Percentiles rank a stretch among this genome's conserved stretches.
These are phyloP conservation scores for Mortierella claussenii DNA, from an alignment of 192 early-diverging fungal genomes.

Conservation along the genomic window DNA sequence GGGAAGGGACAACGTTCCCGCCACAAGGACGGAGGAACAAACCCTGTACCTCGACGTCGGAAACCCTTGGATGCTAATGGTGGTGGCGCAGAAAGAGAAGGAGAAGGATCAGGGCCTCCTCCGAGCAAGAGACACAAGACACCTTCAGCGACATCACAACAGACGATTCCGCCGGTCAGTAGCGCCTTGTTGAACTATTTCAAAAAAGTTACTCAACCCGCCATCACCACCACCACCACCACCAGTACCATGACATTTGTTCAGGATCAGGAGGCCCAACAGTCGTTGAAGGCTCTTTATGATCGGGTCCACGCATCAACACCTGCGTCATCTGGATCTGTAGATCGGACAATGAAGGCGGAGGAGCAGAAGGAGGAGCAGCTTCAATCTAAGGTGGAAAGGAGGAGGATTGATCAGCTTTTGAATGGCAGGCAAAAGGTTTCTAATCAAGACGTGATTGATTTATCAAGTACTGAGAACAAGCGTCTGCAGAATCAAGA, in stretches of 20 bases:
- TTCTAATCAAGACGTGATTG: no score
- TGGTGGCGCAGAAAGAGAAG: no score
- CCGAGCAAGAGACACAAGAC: conserved; percentile 22
- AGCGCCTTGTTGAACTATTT: conserved; percentile 18
- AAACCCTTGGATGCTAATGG: neutral
- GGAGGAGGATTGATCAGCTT: neutral
- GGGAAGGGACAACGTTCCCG: conserved; percentile 1
- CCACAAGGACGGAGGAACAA: no score
- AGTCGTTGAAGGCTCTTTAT: neutral
- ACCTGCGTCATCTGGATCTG: neutral
- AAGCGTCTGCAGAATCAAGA: neutral
- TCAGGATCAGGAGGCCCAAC: neutral
- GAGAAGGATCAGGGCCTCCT: no score
- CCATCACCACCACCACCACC: neutral
- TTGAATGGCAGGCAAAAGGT: neutral
- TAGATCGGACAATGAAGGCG: neutral
- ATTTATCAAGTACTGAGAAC: neutral
- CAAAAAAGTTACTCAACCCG: neutral
- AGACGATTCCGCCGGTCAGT: neutral
- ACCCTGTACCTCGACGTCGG: neutral
- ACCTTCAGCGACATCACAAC: neutral
- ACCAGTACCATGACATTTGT: neutral
- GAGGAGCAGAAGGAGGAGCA: neutral
- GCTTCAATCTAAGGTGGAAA: no score
- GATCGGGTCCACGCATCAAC: neutral